These are phyloP conservation scores for Athelia psychrophila DNA, from an alignment of 1,284 basidiomycete species.

Conservation along the genomic window DNA sequence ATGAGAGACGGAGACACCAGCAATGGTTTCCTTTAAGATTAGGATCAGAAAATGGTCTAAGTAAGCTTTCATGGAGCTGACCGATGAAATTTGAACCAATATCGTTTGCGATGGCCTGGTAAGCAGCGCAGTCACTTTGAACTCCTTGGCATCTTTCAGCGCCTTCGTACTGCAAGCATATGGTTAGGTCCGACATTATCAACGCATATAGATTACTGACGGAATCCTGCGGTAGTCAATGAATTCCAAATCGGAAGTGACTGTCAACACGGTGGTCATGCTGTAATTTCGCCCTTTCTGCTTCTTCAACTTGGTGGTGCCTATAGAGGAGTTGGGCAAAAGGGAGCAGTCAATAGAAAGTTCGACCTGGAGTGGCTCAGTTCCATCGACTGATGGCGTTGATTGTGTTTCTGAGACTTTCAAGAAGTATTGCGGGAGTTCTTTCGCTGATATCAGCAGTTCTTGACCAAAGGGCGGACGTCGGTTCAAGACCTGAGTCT, in stretches of 20 bases:
- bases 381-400: slow-evolving; percentile 36
- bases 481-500: slow-evolving; percentile 67
- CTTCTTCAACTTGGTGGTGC: slow-evolving; percentile 39
- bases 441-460: slow-evolving; percentile 54
- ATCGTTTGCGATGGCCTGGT: slow-evolving; percentile 75
- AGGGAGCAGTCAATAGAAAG: slow-evolving; percentile 59
- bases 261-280: slow-evolving; percentile 66
- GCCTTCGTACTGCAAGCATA: slow-evolving; percentile 53
- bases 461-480: slow-evolving; percentile 70
- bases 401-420: slow-evolving; percentile 44
- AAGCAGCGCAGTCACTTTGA: slow-evolving; percentile 53
- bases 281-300: slow-evolving; percentile 42
- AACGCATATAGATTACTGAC: slow-evolving; percentile 37
- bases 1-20: slow-evolving; percentile 53
- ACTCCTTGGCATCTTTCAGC: slow-evolving; percentile 54
- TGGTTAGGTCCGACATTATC: slow-evolving; percentile 7
- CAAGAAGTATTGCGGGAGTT: slow-evolving; percentile 63
- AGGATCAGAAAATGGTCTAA: background rate
- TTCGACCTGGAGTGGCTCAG: slow-evolving; percentile 56
- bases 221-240: slow-evolving; percentile 75
- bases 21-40: slow-evolving; percentile 57
- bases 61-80: background rate
- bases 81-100: slow-evolving; percentile 42
- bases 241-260: slow-evolving; percentile 69
- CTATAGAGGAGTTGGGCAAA: slow-evolving; percentile 21